Percentiles rank a stretch among this genome's conserved stretches.
Evolutionary conservation across 2,329 filamentous ascomycete genomes (phyloP).

Genomic region (Penicillium psychrosexuale): DNA sequence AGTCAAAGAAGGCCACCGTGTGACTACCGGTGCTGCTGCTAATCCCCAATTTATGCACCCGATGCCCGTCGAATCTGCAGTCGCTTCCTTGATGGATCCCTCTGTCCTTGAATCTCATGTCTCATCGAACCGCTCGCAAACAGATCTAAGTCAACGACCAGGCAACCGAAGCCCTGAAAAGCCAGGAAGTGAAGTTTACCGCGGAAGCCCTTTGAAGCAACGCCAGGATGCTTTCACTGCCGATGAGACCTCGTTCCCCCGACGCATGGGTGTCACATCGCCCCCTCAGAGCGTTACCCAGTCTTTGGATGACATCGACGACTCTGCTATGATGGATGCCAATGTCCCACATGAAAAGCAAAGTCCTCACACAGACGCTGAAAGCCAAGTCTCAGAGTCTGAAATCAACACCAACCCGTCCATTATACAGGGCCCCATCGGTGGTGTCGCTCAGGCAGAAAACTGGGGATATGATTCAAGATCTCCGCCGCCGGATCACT

Average conservation of each 20-base stretch:
- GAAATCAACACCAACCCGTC: slow-evolving; percentile 85
- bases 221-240: slow-evolving; percentile 36
- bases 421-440: slow-evolving; percentile 70
- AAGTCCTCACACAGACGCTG: slow-evolving; percentile 74
- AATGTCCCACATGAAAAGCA: slow-evolving; percentile 62
- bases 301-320: slow-evolving; percentile 44
- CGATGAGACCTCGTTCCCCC: slow-evolving; percentile 40
- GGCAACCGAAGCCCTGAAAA: slow-evolving; percentile 31
- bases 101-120: slow-evolving; percentile 65
- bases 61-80: slow-evolving; percentile 77
- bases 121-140: slow-evolving; percentile 49
- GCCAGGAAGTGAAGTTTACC: slow-evolving; percentile 24
- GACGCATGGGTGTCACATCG: slow-evolving; percentile 46
- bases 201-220: slow-evolving; percentile 49
- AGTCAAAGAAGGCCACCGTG: slow-evolving; percentile 63
- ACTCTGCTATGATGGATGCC: slow-evolving; percentile 60
- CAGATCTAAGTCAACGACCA: slow-evolving; percentile 39
- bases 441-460: slow-evolving; percentile 52
- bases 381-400: slow-evolving; percentile 51
- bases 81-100: slow-evolving; percentile 84
- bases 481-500: slow-evolving; percentile 49
- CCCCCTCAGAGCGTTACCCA: slow-evolving; percentile 55
- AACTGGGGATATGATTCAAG: slow-evolving; percentile 58
- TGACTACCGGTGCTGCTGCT: slow-evolving; percentile 65
- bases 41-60: slow-evolving; percentile 76